phyloP scores from a whole-genome alignment of 2,329 filamentous ascomycete genomes.

The Emydomyces testavorans region DNA sequence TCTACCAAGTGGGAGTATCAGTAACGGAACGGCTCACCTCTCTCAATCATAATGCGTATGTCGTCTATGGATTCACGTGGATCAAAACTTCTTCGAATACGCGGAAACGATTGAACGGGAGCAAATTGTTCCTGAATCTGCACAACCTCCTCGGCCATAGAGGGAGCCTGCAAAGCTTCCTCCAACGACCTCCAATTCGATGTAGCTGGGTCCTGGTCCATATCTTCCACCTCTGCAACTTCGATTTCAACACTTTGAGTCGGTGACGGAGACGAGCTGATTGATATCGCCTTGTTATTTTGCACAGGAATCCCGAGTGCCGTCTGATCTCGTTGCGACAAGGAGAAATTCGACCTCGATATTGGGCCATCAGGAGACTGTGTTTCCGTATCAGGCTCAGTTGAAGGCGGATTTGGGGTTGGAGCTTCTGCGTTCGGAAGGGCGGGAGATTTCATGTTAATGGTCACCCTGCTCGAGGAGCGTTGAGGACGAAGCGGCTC shows the following conservation, averaged over 20 bases:
- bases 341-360: neutral
- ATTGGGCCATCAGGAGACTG: neutral
- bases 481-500: conserved; percentile 24
- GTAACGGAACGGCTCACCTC: conserved; percentile 23
- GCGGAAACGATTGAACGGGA: conserved; percentile 31
- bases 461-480: conserved; percentile 37
- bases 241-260: conserved; percentile 39
- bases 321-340: neutral
- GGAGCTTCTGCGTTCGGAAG: conserved; percentile 16
- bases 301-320: neutral
- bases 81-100: conserved; percentile 21
- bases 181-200: conserved; percentile 35
- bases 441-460: conserved; percentile 36
- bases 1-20: neutral
- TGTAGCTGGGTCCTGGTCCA: conserved; percentile 37
- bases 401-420: neutral
- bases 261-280: conserved; percentile 35
- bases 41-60: conserved; percentile 27
- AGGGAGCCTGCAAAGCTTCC: conserved; percentile 25
- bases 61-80: conserved; percentile 27
- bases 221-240: conserved; percentile 40
- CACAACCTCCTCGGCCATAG: conserved; percentile 24
- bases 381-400: neutral
- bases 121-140: conserved; percentile 26
- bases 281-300: conserved; percentile 2